Evolutionary conservation across 2,329 filamentous ascomycete genomes (phyloP), one percentile per base, ranked within the genome.

Genomic region (Microcyclospora tardicrescens): DNA sequence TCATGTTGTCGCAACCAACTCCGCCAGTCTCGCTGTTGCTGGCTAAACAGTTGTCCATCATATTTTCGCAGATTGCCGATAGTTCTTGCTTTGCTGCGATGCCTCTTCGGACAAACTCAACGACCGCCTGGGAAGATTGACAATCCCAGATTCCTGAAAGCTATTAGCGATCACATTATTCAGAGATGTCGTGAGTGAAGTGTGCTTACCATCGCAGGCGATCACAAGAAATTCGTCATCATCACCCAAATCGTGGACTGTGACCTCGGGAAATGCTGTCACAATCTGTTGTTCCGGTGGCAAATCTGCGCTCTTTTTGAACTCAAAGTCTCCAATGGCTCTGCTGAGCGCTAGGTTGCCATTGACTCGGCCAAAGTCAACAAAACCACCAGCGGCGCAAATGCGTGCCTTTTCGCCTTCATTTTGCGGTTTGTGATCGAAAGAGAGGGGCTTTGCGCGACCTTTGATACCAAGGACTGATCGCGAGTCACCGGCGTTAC

Each of bases 1-100:
- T 98, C 91, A 98, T 98, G 71, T 98, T 98, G 69, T 98, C 91
- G 63, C 91, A 98, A 45, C 91, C 91, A 45, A 98, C 89, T 47
- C 91, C 91, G 39, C 91, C 91, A 27, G 89, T 95, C 66, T 98
- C 91, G 50, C 87, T 94, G 73, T 93, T 96, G 44, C 87, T 93
- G 31, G 91, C 87, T 49, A 98, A 72, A 61, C 91, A 98, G 69
- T 96, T 98, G 70, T 98, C 89, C 91, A 98, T 98, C 85, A 98
- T 94, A 68, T 98, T 98, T 67, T 98, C 91, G 63, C 89, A 96
- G 56, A 98, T 96, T 61, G 84, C 83, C 40, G 87, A 79, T 37
- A 98, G 75, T 36, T 93, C 83, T 66, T 98, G 91, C 70, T 94
- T 94, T 37, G 87, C 87, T 36, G 86, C 89, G 61, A 98, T 94